Evolutionary conservation across 1,284 basidiomycete genomes (phyloP), one percentile per base, ranked within the genome.

Genomic region (Ceratobasidium sp.): DNA sequence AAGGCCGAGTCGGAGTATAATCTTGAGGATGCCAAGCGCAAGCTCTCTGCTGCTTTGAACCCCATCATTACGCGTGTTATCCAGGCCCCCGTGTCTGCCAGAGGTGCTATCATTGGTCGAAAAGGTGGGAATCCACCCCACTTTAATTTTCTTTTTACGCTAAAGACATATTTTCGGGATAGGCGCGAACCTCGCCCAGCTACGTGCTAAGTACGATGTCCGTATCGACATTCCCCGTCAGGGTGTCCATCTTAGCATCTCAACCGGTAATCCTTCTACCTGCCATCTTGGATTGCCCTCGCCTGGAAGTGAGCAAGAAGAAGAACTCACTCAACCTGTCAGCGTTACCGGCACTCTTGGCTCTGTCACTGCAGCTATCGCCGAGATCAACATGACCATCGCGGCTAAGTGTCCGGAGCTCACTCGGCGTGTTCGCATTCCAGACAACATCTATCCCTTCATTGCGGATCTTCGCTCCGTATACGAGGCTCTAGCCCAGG

Each of bases 131-230:
- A 5, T 43, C n/a, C n/a, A n/a, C n/a, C n/a, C n/a, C n/a, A n/a
- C n/a, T n/a, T n/a, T n/a, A 28, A 43, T 26, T 66, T 4, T 14
- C 35, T 74, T 50, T 35, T 77, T 64, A 72, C 62, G 23, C 61
- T 75, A 32, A 54, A 49, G 67, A n/a, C n/a, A n/a, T 26, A 13
- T 32, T 32, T 57, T 13, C 43, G 26, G 11, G 9, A 16, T 74
- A 93, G 92, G 95, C 79, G 91, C 94, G 61, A 97, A 90, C 71
- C 86, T 99, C 79, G 98, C 96, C 84, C 86, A 90, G 75, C 94
- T 99, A 79, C 95, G 95, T 73, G 97, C 96, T 66, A 82, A 82
- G 71, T 83, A 83, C 77, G 88, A 88, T 76, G 91, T 92, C 62
- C 87, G 81, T 80, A 89, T 99, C 76, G 95, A 98, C 80, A 94